Conservation (phyloP, 306 rosid genomes). For the Prunus persica region DNA sequence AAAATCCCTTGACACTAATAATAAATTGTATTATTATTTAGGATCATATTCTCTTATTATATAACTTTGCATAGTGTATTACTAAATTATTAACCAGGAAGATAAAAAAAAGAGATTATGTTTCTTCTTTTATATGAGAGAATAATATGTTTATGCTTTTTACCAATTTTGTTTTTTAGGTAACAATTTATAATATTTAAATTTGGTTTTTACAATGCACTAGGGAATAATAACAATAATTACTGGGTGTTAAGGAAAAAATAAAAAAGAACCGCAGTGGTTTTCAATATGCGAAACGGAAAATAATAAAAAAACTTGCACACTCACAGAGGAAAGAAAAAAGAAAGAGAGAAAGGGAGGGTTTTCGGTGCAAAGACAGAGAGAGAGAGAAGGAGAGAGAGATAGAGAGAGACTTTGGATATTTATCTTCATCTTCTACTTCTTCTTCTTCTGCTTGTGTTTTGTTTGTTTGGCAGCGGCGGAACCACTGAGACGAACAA, state of each 20-base stretch:
- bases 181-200: background rate
- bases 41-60: too few species aligned
- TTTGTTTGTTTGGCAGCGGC: conserved; percentile 36
- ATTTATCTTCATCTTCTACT: conserved; percentile 1
- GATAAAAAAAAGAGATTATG: too few species aligned
- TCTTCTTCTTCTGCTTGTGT: background rate
- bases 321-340: conserved; percentile 2
- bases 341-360: conserved; percentile 26
- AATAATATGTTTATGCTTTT: background rate
- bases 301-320: background rate
- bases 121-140: background rate
- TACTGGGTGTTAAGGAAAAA: background rate
- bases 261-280: background rate
- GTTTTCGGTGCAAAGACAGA: conserved; percentile 32
- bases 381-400: conserved; percentile 12
- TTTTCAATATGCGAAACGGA: background rate
- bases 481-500: conserved; percentile 41
- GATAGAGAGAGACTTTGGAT: conserved; percentile 4
- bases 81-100: too few species aligned
- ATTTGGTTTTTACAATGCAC: background rate
- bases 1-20: too few species aligned
- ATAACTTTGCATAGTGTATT: too few species aligned
- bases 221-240: background rate
- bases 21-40: too few species aligned
- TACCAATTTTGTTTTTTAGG: background rate